Conservation (phyloP, 164 flowering plant genomes). For the Amborella trichopoda region DNA sequence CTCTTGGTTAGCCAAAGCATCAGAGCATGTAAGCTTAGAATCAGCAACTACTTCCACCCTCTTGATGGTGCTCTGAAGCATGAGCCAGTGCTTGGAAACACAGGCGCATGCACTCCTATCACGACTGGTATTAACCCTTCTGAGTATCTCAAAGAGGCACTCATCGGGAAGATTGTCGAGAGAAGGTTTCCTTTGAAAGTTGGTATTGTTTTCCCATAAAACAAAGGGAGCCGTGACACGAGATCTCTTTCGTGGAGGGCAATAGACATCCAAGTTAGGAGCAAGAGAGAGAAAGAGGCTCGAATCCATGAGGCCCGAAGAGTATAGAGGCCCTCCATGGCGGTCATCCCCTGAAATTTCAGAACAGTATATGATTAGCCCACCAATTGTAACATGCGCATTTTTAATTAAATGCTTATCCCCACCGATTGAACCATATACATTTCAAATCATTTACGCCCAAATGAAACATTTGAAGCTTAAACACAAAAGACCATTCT, state of each 20-base stretch:
- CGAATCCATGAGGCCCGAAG: conserved; percentile 15
- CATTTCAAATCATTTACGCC: too few species aligned
- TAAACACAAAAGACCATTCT: too few species aligned
- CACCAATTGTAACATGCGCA: too few species aligned
- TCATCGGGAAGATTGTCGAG: conserved; percentile 73
- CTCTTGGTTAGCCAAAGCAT: not conserved
- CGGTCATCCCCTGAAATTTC: conserved; percentile 23
- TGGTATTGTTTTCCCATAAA: not conserved
- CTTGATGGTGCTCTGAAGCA: conserved; percentile 39
- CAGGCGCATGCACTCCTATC: conserved; percentile 53
- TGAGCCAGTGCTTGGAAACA: conserved; percentile 75
- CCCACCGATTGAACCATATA: too few species aligned
- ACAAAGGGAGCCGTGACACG: conserved; percentile 22
- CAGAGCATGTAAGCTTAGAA: too few species aligned
- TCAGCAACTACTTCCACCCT: conserved; percentile 20
- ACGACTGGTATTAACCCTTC: conserved; percentile 40
- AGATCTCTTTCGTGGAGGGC: conserved; percentile 27
- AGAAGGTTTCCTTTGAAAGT: conserved; percentile 9
- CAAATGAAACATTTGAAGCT: too few species aligned
- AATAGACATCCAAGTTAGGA: conserved; percentile 19
- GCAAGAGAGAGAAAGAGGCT: conserved; percentile 18
- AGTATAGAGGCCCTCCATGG: conserved; percentile 12
- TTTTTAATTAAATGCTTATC: too few species aligned
- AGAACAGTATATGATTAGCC: too few species aligned
- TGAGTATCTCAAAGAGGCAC: conserved; percentile 68